A percentile compares a stretch with the other conserved stretches of the same genome.
These are phyloP conservation scores for Scedosporium apiospermum DNA, from an alignment of 2,329 filamentous ascomycete genomes.

Conservation along the genomic window DNA sequence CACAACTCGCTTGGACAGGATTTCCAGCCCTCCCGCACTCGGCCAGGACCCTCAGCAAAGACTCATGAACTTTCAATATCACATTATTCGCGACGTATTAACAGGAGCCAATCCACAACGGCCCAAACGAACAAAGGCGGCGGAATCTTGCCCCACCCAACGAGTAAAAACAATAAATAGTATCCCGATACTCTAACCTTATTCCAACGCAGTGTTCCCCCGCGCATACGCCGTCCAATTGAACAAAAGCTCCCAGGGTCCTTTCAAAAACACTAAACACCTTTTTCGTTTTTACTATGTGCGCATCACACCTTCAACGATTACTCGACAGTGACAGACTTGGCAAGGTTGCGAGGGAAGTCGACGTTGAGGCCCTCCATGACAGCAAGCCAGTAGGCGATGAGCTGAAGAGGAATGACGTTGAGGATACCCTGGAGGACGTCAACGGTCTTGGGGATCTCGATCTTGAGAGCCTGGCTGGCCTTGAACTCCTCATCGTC, in stretches of 20 bases:
- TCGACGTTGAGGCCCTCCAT: conserved; percentile 94
- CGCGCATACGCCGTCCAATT: conserved; percentile 4
- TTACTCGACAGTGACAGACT: conserved; percentile 98
- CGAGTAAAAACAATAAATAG: not conserved
- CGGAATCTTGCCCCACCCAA: not conserved
- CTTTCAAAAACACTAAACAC: conserved; percentile 1
- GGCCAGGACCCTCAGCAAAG: not conserved
- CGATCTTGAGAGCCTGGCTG: conserved; percentile 89
- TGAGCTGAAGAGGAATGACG: conserved; percentile 93
- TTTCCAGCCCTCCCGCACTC: too few relatives aligned
- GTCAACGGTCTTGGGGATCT: conserved; percentile 93
- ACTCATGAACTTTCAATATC: not conserved
- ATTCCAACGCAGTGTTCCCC: conserved; percentile 1
- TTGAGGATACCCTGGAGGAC: conserved; percentile 94
- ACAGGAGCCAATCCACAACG: not conserved
- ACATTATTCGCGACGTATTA: not conserved
- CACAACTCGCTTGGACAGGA: too few relatives aligned
- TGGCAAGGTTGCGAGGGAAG: conserved; percentile 96
- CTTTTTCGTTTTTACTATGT: not conserved
- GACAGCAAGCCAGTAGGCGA: conserved; percentile 98
- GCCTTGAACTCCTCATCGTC: conserved; percentile 80
- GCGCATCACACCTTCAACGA: not conserved
- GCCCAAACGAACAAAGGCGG: not conserved
- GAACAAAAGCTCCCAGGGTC: not conserved
- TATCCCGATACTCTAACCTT: conserved; percentile 2